Conservation (phyloP, 768 basidiomycete species). For the Russula sp. region DNA sequence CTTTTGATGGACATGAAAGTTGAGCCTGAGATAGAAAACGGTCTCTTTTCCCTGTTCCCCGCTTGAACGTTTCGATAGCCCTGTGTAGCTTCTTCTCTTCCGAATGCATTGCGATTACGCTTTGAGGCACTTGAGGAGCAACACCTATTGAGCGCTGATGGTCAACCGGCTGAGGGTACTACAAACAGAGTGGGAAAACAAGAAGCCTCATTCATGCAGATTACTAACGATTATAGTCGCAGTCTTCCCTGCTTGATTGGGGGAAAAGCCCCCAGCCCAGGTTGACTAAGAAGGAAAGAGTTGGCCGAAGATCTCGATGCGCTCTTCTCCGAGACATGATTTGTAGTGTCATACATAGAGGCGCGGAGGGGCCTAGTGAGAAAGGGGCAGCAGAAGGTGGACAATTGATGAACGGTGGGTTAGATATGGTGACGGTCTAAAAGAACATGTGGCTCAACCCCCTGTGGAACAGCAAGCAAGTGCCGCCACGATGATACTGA, state of each 20-base stretch:
- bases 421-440: not conserved
- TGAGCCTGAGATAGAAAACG: constrained; percentile 28
- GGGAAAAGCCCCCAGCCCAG: constrained; percentile 20
- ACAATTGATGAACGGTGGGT: not conserved
- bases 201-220: constrained; percentile 10
- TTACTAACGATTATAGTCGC: constrained; percentile 26
- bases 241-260: constrained; percentile 25
- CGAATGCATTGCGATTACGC: constrained; percentile 29
- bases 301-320: constrained; percentile 9
- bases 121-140: constrained; percentile 27
- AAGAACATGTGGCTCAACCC: not conserved
- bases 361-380: not conserved
- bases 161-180: not conserved
- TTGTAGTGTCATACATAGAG: not conserved
- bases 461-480: not conserved
- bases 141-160: constrained; percentile 17
- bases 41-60: constrained; percentile 18
- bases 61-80: constrained; percentile 23
- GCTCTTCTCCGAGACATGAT: constrained; percentile 3
- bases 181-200: too few relatives aligned
- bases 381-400: not conserved
- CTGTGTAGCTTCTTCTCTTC: constrained; percentile 19
- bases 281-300: constrained; percentile 12
- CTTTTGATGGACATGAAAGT: constrained; percentile 31
- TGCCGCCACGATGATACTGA: not conserved